These are phyloP conservation scores for Microcyclosporella mali DNA, from an alignment of 2,329 filamentous ascomycete genomes.

Conservation along the genomic window DNA sequence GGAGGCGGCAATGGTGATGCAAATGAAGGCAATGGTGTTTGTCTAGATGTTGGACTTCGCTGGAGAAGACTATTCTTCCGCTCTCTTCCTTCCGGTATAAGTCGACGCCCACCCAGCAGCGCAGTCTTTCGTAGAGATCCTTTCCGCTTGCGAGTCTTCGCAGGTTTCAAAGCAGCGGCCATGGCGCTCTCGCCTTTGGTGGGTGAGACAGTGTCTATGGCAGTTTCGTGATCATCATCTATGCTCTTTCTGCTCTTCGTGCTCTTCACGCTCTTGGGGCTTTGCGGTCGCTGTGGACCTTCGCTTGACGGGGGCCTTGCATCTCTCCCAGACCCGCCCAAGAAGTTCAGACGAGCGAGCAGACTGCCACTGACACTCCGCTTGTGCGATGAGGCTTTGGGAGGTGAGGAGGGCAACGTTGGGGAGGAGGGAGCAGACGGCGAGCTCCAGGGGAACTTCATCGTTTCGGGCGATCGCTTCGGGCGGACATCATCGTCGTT, in stretches of 20 bases:
- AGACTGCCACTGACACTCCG: slow-evolving; percentile 58
- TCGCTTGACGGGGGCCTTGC: slow-evolving; percentile 19
- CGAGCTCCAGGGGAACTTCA: slow-evolving; percentile 26
- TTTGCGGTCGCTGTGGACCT: slow-evolving; percentile 27
- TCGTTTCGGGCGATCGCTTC: slow-evolving; percentile 12
- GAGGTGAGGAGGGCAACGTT: slow-evolving; percentile 14
- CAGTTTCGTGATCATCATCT: slow-evolving; percentile 29
- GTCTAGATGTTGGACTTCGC: slow-evolving; percentile 29
- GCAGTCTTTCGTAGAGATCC: slow-evolving; percentile 85
- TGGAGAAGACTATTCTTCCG: slow-evolving; percentile 36
- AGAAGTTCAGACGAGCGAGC: slow-evolving; percentile 63
- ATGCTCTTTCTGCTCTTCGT: slow-evolving; percentile 25
- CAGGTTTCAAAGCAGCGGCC: slow-evolving; percentile 23
- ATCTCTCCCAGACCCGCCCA: slow-evolving; percentile 46
- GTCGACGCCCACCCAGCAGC: slow-evolving; percentile 64
- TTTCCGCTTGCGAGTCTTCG: slow-evolving; percentile 61
- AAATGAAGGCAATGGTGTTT: slow-evolving; percentile 18
- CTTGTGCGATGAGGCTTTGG: slow-evolving; percentile 36
- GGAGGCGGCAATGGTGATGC: slow-evolving; percentile 2
- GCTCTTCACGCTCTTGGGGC: slow-evolving; percentile 24
- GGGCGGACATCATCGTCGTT: slow-evolving; percentile 10
- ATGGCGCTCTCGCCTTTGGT: slow-evolving; percentile 24
- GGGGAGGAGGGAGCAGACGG: slow-evolving; percentile 21
- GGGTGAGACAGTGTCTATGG: slow-evolving; percentile 14
- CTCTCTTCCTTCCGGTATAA: slow-evolving; percentile 53